phyloP scores from a whole-genome alignment of 768 basidiomycete species.

The Lyophyllum semitale region DNA sequence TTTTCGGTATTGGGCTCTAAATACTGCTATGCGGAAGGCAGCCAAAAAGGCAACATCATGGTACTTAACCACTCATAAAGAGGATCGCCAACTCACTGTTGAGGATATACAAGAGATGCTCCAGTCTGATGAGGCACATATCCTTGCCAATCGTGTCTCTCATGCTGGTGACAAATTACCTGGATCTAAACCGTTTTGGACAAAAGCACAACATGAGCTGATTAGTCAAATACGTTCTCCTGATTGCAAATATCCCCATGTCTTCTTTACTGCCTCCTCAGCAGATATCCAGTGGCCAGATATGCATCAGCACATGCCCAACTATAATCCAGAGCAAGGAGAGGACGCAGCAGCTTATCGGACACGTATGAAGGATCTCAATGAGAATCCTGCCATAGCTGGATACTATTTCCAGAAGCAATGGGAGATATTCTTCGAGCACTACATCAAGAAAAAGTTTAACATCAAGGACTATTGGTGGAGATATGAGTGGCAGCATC shows the following conservation, averaged over 20 bases:
- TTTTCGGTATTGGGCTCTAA: constrained; percentile 11
- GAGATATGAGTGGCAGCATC: constrained; percentile 8
- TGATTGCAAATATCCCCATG: constrained; percentile 21
- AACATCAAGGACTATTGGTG: constrained; percentile 22
- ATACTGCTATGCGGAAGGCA: constrained; percentile 5
- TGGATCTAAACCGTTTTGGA: constrained; percentile 25
- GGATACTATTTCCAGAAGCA: constrained; percentile 21
- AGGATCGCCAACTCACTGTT: constrained; percentile 1
- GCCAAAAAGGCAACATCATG: constrained; percentile 9
- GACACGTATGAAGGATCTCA: constrained; percentile 13
- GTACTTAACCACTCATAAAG: constrained; percentile 11
- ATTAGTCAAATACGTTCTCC: constrained; percentile 19
- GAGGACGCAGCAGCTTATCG: constrained; percentile 16
- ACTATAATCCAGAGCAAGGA: constrained; percentile 3
- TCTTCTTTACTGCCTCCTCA: constrained; percentile 26
- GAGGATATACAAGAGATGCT: constrained; percentile 4
- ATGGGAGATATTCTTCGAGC: constrained; percentile 19
- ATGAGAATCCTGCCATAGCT: constrained; percentile 26
- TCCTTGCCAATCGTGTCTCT: constrained; percentile 17
- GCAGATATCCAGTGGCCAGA: constrained; percentile 33
- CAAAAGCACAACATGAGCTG: not conserved
- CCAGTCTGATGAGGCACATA: constrained; percentile 13
- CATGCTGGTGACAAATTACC: constrained; percentile 18
- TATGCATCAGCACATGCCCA: constrained; percentile 30
- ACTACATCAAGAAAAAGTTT: constrained; percentile 13